Evolutionary conservation across 768 basidiomycete species (phyloP).

Genomic region (Boletus reticulatus): DNA sequence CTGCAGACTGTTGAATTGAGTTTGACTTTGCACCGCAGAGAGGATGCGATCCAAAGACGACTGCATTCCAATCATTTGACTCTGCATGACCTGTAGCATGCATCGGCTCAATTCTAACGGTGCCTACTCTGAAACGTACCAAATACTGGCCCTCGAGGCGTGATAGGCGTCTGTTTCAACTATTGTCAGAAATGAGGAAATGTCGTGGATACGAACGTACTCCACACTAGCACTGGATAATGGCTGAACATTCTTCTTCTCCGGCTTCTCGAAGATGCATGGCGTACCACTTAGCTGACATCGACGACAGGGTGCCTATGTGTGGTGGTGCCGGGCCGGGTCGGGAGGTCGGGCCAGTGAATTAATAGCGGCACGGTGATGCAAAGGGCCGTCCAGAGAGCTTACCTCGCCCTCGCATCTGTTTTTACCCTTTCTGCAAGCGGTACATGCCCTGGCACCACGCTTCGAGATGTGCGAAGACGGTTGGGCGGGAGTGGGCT

Average conservation of each 20-base stretch:
- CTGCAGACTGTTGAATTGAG: conserved; percentile 33
- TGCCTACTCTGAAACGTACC: conserved; percentile 37
- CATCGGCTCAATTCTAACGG: neutral
- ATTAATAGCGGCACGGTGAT: conserved; percentile 43
- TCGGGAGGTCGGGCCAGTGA: conserved; percentile 68
- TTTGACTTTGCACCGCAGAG: conserved; percentile 53
- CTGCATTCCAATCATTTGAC: conserved; percentile 95
- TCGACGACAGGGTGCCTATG: conserved; percentile 84
- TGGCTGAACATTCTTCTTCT: conserved; percentile 71
- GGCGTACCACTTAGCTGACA: conserved; percentile 79
- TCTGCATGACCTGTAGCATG: conserved; percentile 72
- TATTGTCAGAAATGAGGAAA: conserved; percentile 16
- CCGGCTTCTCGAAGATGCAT: conserved; percentile 89
- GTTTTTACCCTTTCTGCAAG: conserved; percentile 91
- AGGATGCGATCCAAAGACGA: conserved; percentile 84
- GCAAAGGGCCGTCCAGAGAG: conserved; percentile 29
- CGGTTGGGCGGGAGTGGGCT: conserved; percentile 28
- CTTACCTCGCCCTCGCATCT: conserved; percentile 89
- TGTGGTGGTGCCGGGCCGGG: conserved; percentile 64
- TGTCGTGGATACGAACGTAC: conserved; percentile 41
- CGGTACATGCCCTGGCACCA: conserved; percentile 85
- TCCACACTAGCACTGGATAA: conserved; percentile 68
- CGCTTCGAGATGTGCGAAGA: conserved; percentile 79
- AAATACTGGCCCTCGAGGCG: conserved; percentile 85
- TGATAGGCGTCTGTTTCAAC: conserved; percentile 62